These are phyloP conservation scores for Furcasterigmium sp. DNA, from an alignment of 2,329 filamentous ascomycete species.

Conservation along the genomic window DNA sequence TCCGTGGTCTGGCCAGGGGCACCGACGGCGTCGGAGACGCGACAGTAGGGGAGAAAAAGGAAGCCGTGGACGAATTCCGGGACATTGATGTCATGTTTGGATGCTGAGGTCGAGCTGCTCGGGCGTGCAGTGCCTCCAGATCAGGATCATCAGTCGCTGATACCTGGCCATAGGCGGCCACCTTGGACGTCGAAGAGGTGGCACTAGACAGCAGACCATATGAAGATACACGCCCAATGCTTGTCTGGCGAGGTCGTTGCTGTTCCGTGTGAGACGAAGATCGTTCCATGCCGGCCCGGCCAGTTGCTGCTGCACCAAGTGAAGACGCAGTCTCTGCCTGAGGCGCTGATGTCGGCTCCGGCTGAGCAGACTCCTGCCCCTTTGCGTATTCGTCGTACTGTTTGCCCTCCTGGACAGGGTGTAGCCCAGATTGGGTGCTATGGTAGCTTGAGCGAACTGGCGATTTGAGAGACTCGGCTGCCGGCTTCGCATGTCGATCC, in stretches of 20 bases:
- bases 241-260: constrained; percentile 10
- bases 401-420: too few species aligned
- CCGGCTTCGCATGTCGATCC: neutral
- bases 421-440: constrained; percentile 5
- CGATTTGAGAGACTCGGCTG: constrained; percentile 7
- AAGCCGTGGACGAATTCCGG: constrained; percentile 19
- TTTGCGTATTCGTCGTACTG: constrained; percentile 5
- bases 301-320: neutral
- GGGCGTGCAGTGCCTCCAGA: constrained; percentile 17
- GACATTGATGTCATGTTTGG: constrained; percentile 2
- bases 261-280: constrained; percentile 6
- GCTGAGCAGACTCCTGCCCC: constrained; percentile 21
- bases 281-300: constrained; percentile 6
- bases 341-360: too few species aligned
- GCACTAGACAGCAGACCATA: constrained; percentile 22
- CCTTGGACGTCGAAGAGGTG: constrained; percentile 7
- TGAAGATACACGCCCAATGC: constrained; percentile 19
- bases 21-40: constrained; percentile 38
- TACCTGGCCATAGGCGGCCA: constrained; percentile 10
- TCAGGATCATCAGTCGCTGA: constrained; percentile 9
- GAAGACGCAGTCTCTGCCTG: too few species aligned
- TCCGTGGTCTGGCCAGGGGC: constrained; percentile 53
- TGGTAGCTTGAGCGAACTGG: constrained; percentile 14
- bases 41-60: constrained; percentile 42
- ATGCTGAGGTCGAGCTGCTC: constrained; percentile 4